phyloP scores from a whole-genome alignment of 2,329 filamentous ascomycete species.

The Knufia fluminis region DNA sequence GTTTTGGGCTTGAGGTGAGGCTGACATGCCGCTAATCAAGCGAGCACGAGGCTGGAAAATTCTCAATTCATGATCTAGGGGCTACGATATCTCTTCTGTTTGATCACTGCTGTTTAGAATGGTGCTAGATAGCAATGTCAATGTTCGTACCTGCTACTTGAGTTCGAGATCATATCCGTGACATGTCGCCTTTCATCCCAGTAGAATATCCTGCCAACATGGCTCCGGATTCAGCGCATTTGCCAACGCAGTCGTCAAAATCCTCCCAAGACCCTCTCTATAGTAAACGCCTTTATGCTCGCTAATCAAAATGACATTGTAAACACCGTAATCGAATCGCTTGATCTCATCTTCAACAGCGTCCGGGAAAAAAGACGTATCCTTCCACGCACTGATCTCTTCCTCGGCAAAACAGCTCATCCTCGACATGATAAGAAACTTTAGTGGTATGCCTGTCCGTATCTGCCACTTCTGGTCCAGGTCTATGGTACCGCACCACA shows the following conservation, averaged over 20 bases:
- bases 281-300: slow-evolving; percentile 18
- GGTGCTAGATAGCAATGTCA: too few species aligned
- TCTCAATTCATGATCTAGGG: too few species aligned
- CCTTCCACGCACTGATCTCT: slow-evolving; percentile 20
- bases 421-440: slow-evolving; percentile 22
- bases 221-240: slow-evolving; percentile 18
- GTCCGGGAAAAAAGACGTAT: slow-evolving; percentile 15
- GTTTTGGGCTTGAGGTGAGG: background rate
- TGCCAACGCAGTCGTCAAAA: slow-evolving; percentile 17
- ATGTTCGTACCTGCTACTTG: too few species aligned
- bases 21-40: background rate
- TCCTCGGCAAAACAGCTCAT: slow-evolving; percentile 20
- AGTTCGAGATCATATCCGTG: too few species aligned
- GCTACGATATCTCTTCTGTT: too few species aligned
- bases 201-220: slow-evolving; percentile 21
- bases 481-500: slow-evolving; percentile 23
- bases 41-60: background rate
- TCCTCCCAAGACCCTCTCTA: slow-evolving; percentile 21
- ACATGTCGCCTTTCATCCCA: slow-evolving; percentile 13
- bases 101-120: too few species aligned
- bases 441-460: slow-evolving; percentile 14
- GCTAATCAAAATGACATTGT: slow-evolving; percentile 21
- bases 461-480: slow-evolving; percentile 17
- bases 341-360: slow-evolving; percentile 17
- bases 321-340: slow-evolving; percentile 19